Evolutionary conservation across 345 rosid genomes (phyloP).

Genomic region (Aethionema arabicum): DNA sequence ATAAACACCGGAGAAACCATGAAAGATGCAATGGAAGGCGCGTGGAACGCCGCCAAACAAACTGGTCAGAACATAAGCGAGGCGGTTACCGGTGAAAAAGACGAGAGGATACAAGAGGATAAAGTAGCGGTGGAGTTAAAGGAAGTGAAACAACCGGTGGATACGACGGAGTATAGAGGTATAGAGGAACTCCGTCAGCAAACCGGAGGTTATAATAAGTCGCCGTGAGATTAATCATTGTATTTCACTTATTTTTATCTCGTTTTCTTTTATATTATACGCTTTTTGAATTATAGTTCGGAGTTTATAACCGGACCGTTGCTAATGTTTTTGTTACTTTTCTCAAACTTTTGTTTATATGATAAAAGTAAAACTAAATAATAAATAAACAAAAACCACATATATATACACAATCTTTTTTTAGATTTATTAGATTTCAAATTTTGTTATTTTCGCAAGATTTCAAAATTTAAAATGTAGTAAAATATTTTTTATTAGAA

Average conservation of each 20-base stretch:
- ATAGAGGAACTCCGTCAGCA: conserved; percentile 42
- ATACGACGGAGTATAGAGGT: conserved; percentile 50
- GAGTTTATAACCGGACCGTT: too few relatives aligned
- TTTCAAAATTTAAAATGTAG: too few relatives aligned
- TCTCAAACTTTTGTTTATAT: too few relatives aligned
- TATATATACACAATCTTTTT: too few relatives aligned
- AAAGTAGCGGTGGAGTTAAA: conserved; percentile 39
- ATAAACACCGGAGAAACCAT: conserved; percentile 41
- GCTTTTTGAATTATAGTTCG: too few relatives aligned
- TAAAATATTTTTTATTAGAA: too few relatives aligned
- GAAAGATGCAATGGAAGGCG: conserved; percentile 46
- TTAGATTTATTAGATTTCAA: too few relatives aligned
- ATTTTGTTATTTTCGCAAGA: too few relatives aligned
- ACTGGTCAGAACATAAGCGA: conserved; percentile 40
- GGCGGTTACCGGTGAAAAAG: conserved; percentile 15
- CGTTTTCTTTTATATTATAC: conserved; percentile 8
- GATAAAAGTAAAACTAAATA: too few relatives aligned
- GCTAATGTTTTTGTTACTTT: too few relatives aligned
- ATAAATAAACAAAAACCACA: too few relatives aligned
- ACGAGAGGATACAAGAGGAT: conserved; percentile 37
- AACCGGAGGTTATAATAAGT: conserved; percentile 31
- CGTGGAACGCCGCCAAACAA: conserved; percentile 45
- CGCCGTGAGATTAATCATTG: conserved; percentile 16
- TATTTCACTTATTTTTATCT: not conserved
- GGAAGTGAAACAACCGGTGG: conserved; percentile 44